Evolutionary conservation across 2,329 filamentous ascomycete genomes (phyloP), one percentile per base, ranked within the genome.

Genomic region (Dothideomycetes sp.): DNA sequence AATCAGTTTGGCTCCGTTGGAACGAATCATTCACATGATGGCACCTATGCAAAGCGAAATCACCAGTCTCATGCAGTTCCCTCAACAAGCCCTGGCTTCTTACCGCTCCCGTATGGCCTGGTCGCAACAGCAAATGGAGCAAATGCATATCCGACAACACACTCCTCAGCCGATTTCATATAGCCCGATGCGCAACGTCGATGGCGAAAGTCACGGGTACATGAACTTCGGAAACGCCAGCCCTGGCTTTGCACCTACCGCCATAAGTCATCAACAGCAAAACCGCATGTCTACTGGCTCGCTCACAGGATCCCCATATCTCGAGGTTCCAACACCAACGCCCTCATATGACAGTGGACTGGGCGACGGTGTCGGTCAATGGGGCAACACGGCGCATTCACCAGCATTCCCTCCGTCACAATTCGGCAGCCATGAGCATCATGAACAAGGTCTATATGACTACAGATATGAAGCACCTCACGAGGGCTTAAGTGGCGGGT

Each of bases 1-100:
- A 44, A 70, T 94, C 50, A 81, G 84, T 12, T 74, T 94, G 32
- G 71, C 73, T 2, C 86, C 88, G 0, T 78, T 96, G 22, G 86
- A 94, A 60, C 82, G 91, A 57, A 94, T 95, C 53, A 79, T 86
- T 32, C 75, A 77, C 33, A 77, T 84, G 24, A 74, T 94, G 19
- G 71, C 80, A 49, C 74, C 78, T 16, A 75, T 84, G 64, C 85
- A 58, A 51, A 57, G 46, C 48, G 64, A 66, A 7, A 63, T 68
- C 46, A 59, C 62, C 2, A 59, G 63, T 43, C 49, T 69, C 24
- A 66, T 70, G 53, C 63, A 67, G 24, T 69, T 62, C 45, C 65
- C 68, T 13, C 58, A 58, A 47, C 63, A 67, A 41, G 59, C 61
- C 38, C 62, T 63, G 10, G 49, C 61, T 10, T 56, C 55, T 23